Percentiles rank a stretch among this genome's conserved stretches.
These are phyloP conservation scores for Pseudocercospora crystallina DNA, from an alignment of 2,329 filamentous ascomycete genomes.

Conservation along the genomic window DNA sequence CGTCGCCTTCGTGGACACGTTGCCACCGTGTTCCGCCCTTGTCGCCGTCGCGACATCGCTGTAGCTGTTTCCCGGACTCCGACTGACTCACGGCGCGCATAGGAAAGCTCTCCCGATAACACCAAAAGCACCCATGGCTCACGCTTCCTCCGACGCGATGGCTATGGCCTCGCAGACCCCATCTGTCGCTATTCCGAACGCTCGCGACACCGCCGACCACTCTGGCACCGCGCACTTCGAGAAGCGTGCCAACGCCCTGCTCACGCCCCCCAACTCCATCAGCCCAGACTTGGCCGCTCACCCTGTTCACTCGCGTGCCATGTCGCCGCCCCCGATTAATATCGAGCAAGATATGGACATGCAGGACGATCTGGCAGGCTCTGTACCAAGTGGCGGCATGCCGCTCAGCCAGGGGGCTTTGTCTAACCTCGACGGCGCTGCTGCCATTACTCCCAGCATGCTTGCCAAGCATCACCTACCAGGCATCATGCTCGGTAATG, in stretches of 20 bases:
- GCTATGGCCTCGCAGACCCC: constrained; percentile 34
- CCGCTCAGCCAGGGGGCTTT: constrained; percentile 53
- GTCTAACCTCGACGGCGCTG: constrained; percentile 66
- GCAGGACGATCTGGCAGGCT: constrained; percentile 55
- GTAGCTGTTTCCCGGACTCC: constrained; percentile 12
- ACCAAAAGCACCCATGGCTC: constrained; percentile 32
- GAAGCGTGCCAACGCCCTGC: constrained; percentile 56
- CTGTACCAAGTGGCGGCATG: constrained; percentile 28
- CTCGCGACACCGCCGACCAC: constrained; percentile 25
- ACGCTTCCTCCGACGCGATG: constrained; percentile 32
- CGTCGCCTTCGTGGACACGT: constrained; percentile 17
- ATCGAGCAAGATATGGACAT: constrained; percentile 82
- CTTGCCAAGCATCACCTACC: constrained; percentile 88
- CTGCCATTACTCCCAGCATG: constrained; percentile 79
- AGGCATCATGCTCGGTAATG: constrained; percentile 83
- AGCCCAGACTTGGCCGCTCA: constrained; percentile 84
- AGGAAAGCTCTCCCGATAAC: constrained; percentile 36
- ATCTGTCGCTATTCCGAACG: constrained; percentile 31
- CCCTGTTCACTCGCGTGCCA: constrained; percentile 62
- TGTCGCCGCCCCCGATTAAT: constrained; percentile 47
- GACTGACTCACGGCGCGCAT: constrained; percentile 30
- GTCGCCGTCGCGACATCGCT: constrained; percentile 10
- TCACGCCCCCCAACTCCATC: constrained; percentile 92
- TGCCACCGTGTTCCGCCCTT: constrained; percentile 1
- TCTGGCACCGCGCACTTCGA: constrained; percentile 31